Base-by-base conservation (phyloP, 768 basidiomycete genomes). In the Kwoniella dendrophila region DNA sequence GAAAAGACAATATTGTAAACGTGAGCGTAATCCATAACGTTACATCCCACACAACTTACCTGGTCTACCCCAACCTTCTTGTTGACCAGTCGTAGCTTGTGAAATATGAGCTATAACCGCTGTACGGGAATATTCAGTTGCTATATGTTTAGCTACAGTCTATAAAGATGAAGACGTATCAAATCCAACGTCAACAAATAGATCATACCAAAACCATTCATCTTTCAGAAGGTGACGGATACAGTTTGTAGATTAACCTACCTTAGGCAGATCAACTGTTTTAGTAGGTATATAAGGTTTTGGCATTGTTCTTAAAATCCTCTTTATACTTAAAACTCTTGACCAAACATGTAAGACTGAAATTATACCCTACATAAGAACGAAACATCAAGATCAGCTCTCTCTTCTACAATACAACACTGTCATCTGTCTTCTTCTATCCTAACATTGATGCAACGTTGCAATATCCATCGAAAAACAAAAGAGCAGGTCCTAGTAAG, bases 41-140 rank as follows among this genome's bases (percentile, higher is more conserved):
- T n/a, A n/a, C n/a, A n/a, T n/a, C n/a, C n/a, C n/a, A n/a, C n/a
- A n/a, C 6, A 11, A 71, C 72, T 40, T 18, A 70, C 78, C 76
- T 27, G 78, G 78, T 56, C 74, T 38, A 6, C 78, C 78, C 78
- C 78, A 79, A 22, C 78, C 78, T 65, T 78, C 77, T 47, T 79
- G 78, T 26, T 68, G 58, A 1, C 72, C 74, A 30, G 69, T 72
- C 4, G 78, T 79, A 12, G 78, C 76, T 58, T 79, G 78, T 5
- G 74, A 74, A 27, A 79, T 73, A 56, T 79, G 74, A 11, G 78
- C 77, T 26, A 79, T 76, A 24, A 79, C 69, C 0, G 77, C 74
- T 27, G 78, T 78, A 10, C 78, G 44, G 4, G 74, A 70, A 51
- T 79, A 79, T 44, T 79, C 75, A 16, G 66, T 73, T 59, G 66